phyloP scores from a whole-genome alignment of 2,329 filamentous ascomycete genomes.

The Pseudogymnoascus sp. region DNA sequence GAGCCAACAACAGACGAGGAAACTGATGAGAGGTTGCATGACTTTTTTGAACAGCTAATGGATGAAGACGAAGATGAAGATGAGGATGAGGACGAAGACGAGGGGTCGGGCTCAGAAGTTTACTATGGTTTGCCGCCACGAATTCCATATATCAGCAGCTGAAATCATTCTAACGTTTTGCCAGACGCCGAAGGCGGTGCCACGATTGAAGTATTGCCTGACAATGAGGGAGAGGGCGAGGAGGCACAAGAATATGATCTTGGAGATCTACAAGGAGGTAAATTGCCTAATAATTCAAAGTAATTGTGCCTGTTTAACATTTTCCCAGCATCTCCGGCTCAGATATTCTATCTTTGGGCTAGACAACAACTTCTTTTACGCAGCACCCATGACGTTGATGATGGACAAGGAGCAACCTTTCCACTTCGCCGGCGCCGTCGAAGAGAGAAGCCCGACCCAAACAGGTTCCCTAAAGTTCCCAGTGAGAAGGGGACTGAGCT shows the following conservation, averaged over 20 bases:
- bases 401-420: constrained; percentile 24
- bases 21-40: constrained; percentile 29
- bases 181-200: constrained; percentile 14
- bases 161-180: not conserved
- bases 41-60: constrained; percentile 27
- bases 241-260: constrained; percentile 7
- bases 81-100: constrained; percentile 25
- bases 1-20: constrained; percentile 37
- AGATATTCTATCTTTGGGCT: constrained; percentile 16
- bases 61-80: not conserved
- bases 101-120: not conserved
- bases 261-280: not conserved
- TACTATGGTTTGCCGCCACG: constrained; percentile 5
- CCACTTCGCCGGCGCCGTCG: constrained; percentile 43
- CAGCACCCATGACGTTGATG: constrained; percentile 20
- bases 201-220: constrained; percentile 26
- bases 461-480: constrained; percentile 75
- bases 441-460: constrained; percentile 40
- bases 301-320: not conserved
- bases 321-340: constrained; percentile 19
- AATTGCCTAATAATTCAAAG: not conserved
- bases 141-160: not conserved
- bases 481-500: constrained; percentile 69
- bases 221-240: constrained; percentile 7
- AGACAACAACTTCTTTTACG: constrained; percentile 18